phyloP scores from a whole-genome alignment of 2,329 filamentous ascomycete species.

The Fusarium nanum region DNA sequence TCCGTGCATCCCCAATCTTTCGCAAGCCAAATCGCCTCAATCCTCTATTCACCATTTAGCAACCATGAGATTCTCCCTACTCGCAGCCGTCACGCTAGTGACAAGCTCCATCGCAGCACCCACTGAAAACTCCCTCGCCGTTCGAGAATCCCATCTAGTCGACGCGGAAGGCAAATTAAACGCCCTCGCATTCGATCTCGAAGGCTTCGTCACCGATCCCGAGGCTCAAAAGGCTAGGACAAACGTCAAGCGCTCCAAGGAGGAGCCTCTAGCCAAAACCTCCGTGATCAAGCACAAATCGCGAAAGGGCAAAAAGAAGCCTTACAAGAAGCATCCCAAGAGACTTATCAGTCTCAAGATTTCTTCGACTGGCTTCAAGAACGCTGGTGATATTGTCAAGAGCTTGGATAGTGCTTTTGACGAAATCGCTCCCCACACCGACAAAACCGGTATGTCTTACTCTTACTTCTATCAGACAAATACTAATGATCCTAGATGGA shows the following conservation, averaged over 20 bases:
- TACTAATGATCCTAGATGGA: background rate
- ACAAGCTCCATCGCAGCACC: constrained; percentile 4
- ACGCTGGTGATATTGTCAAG: background rate
- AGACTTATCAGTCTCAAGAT: background rate
- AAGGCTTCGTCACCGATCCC: background rate
- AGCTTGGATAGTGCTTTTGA: constrained; percentile 5
- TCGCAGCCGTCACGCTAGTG: background rate
- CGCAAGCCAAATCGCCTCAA: background rate
- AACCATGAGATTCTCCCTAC: constrained; percentile 3
- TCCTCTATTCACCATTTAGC: accelerated
- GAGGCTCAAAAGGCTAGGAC: background rate
- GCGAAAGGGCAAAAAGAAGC: background rate
- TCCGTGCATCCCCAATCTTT: accelerated
- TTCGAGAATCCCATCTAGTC: background rate
- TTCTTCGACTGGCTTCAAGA: constrained; percentile 1
- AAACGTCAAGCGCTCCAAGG: background rate
- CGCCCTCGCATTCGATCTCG: background rate
- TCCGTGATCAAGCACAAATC: background rate
- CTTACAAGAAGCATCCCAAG: background rate
- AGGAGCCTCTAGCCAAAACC: background rate
- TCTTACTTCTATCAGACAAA: accelerated
- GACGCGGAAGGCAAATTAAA: background rate
- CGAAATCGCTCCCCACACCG: background rate
- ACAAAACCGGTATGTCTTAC: constrained; percentile 1
- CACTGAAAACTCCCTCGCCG: background rate